Evolutionary conservation across 768 basidiomycete genomes (phyloP), one percentile per base, ranked within the genome.

Genomic region (Steccherinum ochraceum): DNA sequence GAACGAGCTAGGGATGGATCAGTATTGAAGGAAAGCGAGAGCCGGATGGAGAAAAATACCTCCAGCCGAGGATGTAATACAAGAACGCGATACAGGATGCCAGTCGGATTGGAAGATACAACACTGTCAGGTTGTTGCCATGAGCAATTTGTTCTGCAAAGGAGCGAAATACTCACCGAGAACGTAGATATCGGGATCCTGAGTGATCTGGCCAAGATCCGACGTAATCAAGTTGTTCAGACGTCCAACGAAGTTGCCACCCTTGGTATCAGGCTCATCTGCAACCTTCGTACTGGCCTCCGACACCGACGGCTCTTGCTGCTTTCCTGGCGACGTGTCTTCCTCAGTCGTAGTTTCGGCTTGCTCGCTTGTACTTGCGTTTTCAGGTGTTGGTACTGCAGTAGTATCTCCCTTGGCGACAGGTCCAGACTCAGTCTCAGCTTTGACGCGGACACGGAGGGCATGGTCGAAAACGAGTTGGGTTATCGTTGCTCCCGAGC

Each of bases 191-290:
- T 56, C 55, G 21, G 48, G 43, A 5, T 55, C 64, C 7, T 59
- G 59, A 12, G 55, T 42, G 23, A 64, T 55, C 46, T 62, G 58
- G 40, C 54, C 53, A 13, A 54, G 40, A 39, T 55, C 54, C 21
- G 46, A 51, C 5, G 86, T 81, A 26, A 87, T 77, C 4, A 89
- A 67, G 49, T 88, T 90, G 63, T 85, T 90, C 61, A 91, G 82
- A 61, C 80, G 86, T 10, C 89, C 88, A 30, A 81, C 77, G 18
- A 87, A 65, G 59, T 84, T 82, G 10, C 65, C 67, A 11, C 66
- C 61, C 43, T 66, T 67, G 24, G 52, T 46, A 2, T 43, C 40
- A 21, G 20, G 47, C 45, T 46, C 30, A 11, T 44, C 44, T 5
- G 24, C 40, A 40, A 18, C 45, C 19, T 35, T 35, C 7, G 30